Evolutionary conservation across 192 early-diverging fungal genomes (phyloP), one percentile per base, ranked within the genome.

Genomic region (Podila minutissima): DNA sequence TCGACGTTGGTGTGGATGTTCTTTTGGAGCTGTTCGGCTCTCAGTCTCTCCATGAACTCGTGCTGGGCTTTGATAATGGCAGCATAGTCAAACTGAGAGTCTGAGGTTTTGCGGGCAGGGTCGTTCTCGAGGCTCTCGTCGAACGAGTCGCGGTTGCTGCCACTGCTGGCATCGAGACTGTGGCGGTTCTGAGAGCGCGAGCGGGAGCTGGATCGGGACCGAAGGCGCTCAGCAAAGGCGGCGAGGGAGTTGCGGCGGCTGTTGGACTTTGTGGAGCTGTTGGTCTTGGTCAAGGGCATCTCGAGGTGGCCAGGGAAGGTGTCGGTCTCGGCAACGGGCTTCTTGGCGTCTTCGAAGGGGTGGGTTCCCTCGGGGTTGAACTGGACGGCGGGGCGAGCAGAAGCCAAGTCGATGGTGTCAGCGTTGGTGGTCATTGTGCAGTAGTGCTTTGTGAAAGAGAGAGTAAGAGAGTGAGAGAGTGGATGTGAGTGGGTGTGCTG

Each of bases 171-270:
- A 7, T 62, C 59, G 13, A 61, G 6, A 49, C 59, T 61, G 65
- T 35, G 66, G 33, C 72, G 58, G 32, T 11, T 26, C 22, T 51
- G 70, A 15, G 70, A 72, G 22, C 71, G 71, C 15, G 70, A 63
- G 29, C 64, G 62, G 2, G 71, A 70, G 3, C 69, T 62, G 24
- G 67, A 67, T 37, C 64, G 69, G 38, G 75, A 78, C 7, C 68
- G 69, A 19, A 78, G 53, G 26, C 75, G 64, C 2, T 78, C 75
- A 2, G 59, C 75, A 62, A 78, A 71, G 33, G 68, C 75, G 20
- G 51, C 60, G 6, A 78, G 24, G 17, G 75, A 78, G 59, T 37
- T 66, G n/a, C 75, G 75, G 28, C 64, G 51, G 37, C 46, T 67
- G 59, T 24, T 32, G 11, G 59, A 61, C 49, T 67, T 76, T 37